Evolutionary conservation across 1,284 basidiomycete species (phyloP).

Genomic region (Sporisorium sorghi): DNA sequence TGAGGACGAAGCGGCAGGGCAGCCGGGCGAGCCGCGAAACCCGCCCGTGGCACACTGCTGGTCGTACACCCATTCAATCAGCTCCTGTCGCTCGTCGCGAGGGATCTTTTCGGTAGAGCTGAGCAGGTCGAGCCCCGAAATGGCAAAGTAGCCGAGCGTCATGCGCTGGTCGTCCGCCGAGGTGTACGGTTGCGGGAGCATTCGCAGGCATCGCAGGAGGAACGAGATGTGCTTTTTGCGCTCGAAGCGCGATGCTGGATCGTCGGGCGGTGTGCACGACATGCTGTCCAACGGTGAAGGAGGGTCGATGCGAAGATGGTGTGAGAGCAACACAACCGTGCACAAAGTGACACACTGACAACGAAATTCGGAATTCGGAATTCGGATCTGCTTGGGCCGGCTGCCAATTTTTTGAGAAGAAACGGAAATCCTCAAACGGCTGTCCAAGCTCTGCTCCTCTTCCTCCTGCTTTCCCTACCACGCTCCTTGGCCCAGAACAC

Average conservation of each 20-base stretch:
- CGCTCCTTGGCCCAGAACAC: background rate
- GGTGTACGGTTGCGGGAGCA: slow-evolving; percentile 61
- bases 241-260: slow-evolving; percentile 6
- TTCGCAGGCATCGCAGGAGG: slow-evolving; percentile 56
- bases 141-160: slow-evolving; percentile 65
- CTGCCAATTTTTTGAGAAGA: background rate
- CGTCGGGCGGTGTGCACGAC: background rate
- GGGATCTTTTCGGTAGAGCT: slow-evolving; percentile 30
- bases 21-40: slow-evolving; percentile 43
- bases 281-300: background rate
- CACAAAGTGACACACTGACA: slow-evolving; percentile 10
- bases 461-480: background rate
- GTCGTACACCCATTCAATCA: slow-evolving; percentile 82
- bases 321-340: background rate
- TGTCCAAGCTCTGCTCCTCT: background rate
- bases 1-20: background rate
- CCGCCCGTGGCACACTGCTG: slow-evolving; percentile 75
- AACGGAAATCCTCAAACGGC: too few species aligned
- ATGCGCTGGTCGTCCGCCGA: slow-evolving; percentile 64
- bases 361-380: slow-evolving; percentile 10
- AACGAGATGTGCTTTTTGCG: slow-evolving; percentile 59
- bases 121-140: slow-evolving; percentile 61
- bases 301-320: background rate
- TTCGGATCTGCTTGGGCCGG: background rate
- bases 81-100: slow-evolving; percentile 27